phyloP scores from a whole-genome alignment of 306 rosid species.

The Inga laurina region DNA sequence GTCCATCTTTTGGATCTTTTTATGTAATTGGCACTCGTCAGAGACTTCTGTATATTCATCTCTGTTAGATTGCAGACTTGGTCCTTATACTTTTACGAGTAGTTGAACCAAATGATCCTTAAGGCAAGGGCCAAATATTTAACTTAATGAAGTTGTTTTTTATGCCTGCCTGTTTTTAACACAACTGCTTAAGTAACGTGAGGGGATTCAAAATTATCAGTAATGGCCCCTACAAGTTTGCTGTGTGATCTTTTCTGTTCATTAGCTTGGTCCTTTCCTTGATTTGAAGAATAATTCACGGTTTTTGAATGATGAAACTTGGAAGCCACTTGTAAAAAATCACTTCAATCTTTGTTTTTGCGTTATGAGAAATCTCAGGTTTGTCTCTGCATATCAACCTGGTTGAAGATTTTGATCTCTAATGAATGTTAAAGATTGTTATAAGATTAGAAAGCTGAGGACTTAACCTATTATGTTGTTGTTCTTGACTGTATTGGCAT shows the following conservation, averaged over 20 bases:
- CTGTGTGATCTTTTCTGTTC: background rate
- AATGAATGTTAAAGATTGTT: background rate
- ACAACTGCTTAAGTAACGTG: background rate
- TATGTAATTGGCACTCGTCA: background rate
- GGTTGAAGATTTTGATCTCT: background rate
- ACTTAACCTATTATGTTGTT: background rate
- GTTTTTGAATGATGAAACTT: conserved; percentile 12
- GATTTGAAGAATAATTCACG: background rate
- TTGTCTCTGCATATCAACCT: background rate
- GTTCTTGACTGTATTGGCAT: background rate
- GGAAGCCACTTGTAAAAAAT: background rate
- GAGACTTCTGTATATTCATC: background rate
- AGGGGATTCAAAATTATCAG: conserved; percentile 11
- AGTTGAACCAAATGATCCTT: background rate
- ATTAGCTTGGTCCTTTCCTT: conserved; percentile 10
- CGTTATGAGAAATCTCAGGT: background rate
- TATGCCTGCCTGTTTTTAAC: background rate
- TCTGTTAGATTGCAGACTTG: background rate
- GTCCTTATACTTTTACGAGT: background rate
- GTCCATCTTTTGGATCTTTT: background rate
- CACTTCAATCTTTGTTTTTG: conserved; percentile 14
- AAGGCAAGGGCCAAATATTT: background rate
- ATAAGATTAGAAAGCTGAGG: background rate
- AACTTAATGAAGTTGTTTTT: background rate
- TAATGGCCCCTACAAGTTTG: background rate